Conservation (phyloP, 2,329 filamentous ascomycete species). For the Aspergillus texensis region DNA sequence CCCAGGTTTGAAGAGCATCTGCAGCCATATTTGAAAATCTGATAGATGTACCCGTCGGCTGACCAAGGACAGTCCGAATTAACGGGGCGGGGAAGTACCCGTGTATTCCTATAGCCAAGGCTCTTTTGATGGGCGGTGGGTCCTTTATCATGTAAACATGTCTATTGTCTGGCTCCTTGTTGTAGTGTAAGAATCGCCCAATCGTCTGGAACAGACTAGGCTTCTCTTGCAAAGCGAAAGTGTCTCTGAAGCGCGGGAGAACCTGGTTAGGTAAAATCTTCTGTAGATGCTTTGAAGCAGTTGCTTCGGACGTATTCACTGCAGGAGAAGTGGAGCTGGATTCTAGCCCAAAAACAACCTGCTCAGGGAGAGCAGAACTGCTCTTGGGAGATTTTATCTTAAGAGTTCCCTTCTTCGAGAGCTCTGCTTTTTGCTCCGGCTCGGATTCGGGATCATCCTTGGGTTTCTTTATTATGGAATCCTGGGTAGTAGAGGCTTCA, state of each 20-base stretch:
- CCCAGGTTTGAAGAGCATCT: constrained; percentile 81
- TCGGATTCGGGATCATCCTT: constrained; percentile 23
- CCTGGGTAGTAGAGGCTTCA: constrained; percentile 26
- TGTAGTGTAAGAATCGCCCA: constrained; percentile 47
- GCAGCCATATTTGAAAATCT: constrained; percentile 88
- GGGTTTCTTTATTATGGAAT: constrained; percentile 20
- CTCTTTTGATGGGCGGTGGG: constrained; percentile 74
- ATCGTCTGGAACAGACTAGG: constrained; percentile 68
- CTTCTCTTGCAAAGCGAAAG: constrained; percentile 46
- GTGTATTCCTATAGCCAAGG: constrained; percentile 90
- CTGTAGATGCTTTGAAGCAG: constrained; percentile 39
- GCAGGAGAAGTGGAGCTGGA: constrained; percentile 19
- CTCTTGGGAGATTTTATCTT: constrained; percentile 33
- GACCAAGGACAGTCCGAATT: constrained; percentile 86
- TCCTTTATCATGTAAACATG: constrained; percentile 74
- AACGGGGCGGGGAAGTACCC: constrained; percentile 88
- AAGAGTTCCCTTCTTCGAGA: constrained; percentile 31
- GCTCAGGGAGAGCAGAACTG: constrained; percentile 27
- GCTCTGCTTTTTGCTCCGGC: constrained; percentile 28
- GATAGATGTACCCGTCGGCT: constrained; percentile 92
- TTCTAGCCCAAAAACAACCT: constrained; percentile 20
- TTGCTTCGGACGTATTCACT: constrained; percentile 33
- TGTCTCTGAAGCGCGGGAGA: constrained; percentile 51
- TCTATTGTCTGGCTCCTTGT: constrained; percentile 62
- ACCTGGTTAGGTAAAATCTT: constrained; percentile 49